Base-by-base conservation (phyloP, 1,284 basidiomycete species). In the Erythrobasidium hasegawianum region DNA sequence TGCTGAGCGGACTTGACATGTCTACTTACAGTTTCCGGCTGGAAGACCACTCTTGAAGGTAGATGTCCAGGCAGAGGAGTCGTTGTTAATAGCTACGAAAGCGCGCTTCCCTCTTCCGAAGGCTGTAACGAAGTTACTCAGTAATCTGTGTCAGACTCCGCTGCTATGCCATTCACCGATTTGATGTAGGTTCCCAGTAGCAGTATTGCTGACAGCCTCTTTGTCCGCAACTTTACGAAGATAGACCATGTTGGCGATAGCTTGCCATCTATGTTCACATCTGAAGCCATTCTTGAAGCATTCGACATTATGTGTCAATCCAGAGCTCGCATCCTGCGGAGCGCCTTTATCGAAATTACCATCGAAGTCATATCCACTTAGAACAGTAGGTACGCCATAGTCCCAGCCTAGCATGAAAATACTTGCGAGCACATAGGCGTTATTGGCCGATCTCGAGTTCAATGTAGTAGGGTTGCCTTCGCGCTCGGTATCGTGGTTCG, bases 31-130 rank as follows among this genome's bases (percentile, higher is more conserved):
- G 1, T 77, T 77, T 1, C 84, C 85, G 39, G 76, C 80, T 0
- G 85, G 80, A 2, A 87, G 76, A 0, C 81, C 81, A 0, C 84
- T 86, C 41, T 76, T 74, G 72, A 86, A 86, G 0, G 81, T 82
- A 1, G 79, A 57, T 2, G 71, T 80, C 86, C 86, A 87, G 0
- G 76, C 55, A 1, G 79, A 78, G 69, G 84, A 82, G 0, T 75
- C 81, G 69, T 86, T 86, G 74, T 87, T 87, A 72, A 87, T 87
- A 0, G 81, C 85, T 1, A 86, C 81, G 70, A 83, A 86, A 0
- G 85, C 85, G 38, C 78, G 72, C 16, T 14, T 27, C 2, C 67
- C 67, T 9, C 67, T 53, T 16, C 55, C 53, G 38, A 68, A 68
- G 10, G 60, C 40, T 50, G 55, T 57, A n/a, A 22, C 18, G 45